Conservation (phyloP, 805 yeast species). For the Cyberlindnera galapagoensis region DNA sequence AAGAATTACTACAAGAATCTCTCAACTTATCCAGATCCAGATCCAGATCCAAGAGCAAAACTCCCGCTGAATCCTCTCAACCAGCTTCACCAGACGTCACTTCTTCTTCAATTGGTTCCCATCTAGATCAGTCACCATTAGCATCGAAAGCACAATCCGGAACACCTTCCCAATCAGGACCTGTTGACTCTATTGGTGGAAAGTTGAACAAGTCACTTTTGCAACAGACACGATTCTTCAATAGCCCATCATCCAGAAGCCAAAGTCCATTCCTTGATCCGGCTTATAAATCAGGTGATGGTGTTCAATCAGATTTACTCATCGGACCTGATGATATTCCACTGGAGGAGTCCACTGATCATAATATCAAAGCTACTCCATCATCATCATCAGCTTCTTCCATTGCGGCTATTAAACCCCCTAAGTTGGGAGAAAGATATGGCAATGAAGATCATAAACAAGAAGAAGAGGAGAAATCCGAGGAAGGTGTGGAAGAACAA, state of each 20-base stretch:
- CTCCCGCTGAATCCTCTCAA: too few species aligned
- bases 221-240: slow-evolving; percentile 14
- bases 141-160: slow-evolving; percentile 8
- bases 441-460: not conserved
- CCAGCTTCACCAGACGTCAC: too few species aligned
- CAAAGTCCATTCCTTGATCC: slow-evolving; percentile 23
- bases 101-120: slow-evolving; percentile 7
- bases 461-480: not conserved
- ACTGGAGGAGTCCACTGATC: slow-evolving; percentile 25
- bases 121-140: slow-evolving; percentile 10
- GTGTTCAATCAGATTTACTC: slow-evolving; percentile 5
- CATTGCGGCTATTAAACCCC: too few species aligned
- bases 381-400: too few species aligned
- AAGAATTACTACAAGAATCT: too few species aligned
- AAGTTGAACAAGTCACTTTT: slow-evolving; percentile 5
- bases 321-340: slow-evolving; percentile 19
- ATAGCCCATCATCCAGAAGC: slow-evolving; percentile 17
- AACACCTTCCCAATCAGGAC: slow-evolving; percentile 6
- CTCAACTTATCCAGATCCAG: too few species aligned
- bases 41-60: too few species aligned
- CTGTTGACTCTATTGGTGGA: slow-evolving; percentile 5
- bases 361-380: slow-evolving; percentile 13
- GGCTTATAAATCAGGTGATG: slow-evolving; percentile 14
- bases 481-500: not conserved
- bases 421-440: slow-evolving; percentile 1